phyloP scores from a whole-genome alignment of 2,329 filamentous ascomycete species.

The Saccharata proteae region DNA sequence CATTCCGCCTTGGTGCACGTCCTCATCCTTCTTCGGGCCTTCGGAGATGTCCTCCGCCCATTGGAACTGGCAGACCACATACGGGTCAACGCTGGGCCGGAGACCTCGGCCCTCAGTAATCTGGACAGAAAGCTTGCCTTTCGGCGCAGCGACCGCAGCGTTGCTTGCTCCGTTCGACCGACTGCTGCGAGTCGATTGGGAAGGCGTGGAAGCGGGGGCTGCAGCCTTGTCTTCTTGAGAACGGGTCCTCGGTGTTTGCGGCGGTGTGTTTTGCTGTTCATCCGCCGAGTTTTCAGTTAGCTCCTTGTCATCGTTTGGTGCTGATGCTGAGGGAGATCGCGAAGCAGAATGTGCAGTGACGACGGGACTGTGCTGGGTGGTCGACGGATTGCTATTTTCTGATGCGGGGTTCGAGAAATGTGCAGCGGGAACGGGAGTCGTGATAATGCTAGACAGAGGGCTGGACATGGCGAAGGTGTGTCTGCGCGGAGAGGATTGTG shows the following conservation, averaged over 20 bases:
- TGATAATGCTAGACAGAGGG: constrained; percentile 53
- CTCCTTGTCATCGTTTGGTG: constrained; percentile 60
- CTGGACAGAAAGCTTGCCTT: constrained; percentile 81
- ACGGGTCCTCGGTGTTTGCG: constrained; percentile 78
- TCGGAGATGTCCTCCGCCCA: constrained; percentile 92
- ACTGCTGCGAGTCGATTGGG: constrained; percentile 34
- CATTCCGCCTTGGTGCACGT: constrained; percentile 27
- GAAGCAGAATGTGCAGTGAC: constrained; percentile 34
- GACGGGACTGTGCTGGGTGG: constrained; percentile 40
- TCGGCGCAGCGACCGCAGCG: constrained; percentile 57
- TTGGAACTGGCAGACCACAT: constrained; percentile 94
- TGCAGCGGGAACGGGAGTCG: constrained; percentile 51
- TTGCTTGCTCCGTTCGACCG: constrained; percentile 25
- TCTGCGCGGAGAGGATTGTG: constrained; percentile 15
- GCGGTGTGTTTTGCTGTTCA: constrained; percentile 75
- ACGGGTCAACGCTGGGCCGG: constrained; percentile 73
- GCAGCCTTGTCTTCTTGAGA: constrained; percentile 47
- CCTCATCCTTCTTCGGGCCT: constrained; percentile 56
- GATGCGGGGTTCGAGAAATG: constrained; percentile 54
- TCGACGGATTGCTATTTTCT: constrained; percentile 35
- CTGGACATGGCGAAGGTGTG: constrained; percentile 27
- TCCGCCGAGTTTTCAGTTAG: constrained; percentile 65
- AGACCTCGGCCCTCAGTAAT: constrained; percentile 78
- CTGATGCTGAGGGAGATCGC: constrained; percentile 40
- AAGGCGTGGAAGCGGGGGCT: constrained; percentile 29